phyloP scores from a whole-genome alignment of 2,329 filamentous ascomycete genomes.

The Fusarium duplospermum region DNA sequence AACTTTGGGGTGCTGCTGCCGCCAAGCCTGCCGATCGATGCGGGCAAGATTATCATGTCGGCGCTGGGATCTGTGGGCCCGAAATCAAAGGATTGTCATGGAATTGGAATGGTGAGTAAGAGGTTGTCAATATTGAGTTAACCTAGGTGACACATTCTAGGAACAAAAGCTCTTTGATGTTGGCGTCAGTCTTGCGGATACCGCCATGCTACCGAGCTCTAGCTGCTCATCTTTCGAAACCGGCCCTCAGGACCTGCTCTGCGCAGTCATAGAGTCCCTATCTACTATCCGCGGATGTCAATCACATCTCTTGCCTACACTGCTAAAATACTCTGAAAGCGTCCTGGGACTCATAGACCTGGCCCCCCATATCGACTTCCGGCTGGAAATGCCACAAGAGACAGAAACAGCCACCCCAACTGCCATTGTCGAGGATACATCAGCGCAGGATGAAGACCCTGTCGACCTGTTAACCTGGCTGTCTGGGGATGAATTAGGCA shows the following conservation, averaged over 20 bases:
- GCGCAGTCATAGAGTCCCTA: conserved; percentile 34
- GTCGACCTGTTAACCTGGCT: background rate
- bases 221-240: conserved; percentile 30
- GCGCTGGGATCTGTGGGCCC: conserved; percentile 41
- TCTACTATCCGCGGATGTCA: conserved; percentile 28
- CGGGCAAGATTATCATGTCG: conserved; percentile 45
- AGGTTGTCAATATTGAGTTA: accelerated
- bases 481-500: background rate
- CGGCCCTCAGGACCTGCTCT: conserved; percentile 40
- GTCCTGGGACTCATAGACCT: background rate
- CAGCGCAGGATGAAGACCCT: background rate
- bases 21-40: conserved; percentile 43
- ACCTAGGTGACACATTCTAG: background rate
- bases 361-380: background rate
- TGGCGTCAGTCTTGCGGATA: background rate
- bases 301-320: conserved; percentile 12
- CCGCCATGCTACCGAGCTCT: conserved; percentile 14
- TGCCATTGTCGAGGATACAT: background rate
- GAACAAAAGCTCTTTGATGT: background rate
- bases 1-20: conserved; percentile 34
- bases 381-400: background rate
- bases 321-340: conserved; percentile 30
- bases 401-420: background rate
- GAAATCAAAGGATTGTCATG: conserved; percentile 48
- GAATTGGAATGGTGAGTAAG: conserved; percentile 45